A percentile compares a stretch with the other conserved stretches of the same genome.
phyloP scores from a whole-genome alignment of 192 early-diverging fungal species.

The Jimgerdemannia flammicorona region DNA sequence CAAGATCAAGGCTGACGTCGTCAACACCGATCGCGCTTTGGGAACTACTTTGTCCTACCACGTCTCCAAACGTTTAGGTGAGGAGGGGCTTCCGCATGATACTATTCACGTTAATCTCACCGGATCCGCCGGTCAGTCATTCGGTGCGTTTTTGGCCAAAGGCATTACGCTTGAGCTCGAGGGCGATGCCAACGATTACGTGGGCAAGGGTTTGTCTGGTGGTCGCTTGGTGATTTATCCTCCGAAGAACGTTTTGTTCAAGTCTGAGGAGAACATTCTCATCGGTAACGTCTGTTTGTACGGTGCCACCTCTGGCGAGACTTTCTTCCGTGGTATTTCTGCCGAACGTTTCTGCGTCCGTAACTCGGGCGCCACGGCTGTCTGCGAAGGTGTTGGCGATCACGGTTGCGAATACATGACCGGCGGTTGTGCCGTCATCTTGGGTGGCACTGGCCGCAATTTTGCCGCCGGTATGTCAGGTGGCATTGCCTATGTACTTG shows the following conservation, averaged over 20 bases:
- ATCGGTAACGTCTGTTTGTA: conserved; percentile 98
- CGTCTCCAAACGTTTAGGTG: conserved; percentile 73
- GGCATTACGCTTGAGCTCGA: conserved; percentile 91
- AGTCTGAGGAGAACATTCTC: conserved; percentile 85
- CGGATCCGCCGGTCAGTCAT: conserved; percentile 95
- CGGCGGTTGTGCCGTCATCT: conserved; percentile 87
- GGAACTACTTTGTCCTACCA: conserved; percentile 92
- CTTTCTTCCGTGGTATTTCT: conserved; percentile 91
- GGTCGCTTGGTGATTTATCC: conserved; percentile 89
- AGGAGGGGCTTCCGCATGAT: conserved; percentile 78
- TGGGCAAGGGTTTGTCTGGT: conserved; percentile 97
- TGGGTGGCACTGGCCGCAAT: conserved; percentile 90
- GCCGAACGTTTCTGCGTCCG: conserved; percentile 97
- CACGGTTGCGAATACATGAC: conserved; percentile 99
- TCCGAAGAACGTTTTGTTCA: conserved; percentile 74
- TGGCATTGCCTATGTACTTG: conserved; percentile 93
- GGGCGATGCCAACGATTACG: conserved; percentile 99
- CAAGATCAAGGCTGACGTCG: conserved; percentile 58
- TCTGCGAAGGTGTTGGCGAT: conserved; percentile 96
- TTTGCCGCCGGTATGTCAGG: conserved; percentile 99
- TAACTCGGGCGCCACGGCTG: conserved; percentile 95
- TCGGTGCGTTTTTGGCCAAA: conserved; percentile 90
- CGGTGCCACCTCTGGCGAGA: conserved; percentile 89
- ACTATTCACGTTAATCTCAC: conserved; percentile 83
- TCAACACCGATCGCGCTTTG: conserved; percentile 95